Evolutionary conservation across 1,284 basidiomycete genomes (phyloP).

Genomic region (Laetiporus sulphureus): DNA sequence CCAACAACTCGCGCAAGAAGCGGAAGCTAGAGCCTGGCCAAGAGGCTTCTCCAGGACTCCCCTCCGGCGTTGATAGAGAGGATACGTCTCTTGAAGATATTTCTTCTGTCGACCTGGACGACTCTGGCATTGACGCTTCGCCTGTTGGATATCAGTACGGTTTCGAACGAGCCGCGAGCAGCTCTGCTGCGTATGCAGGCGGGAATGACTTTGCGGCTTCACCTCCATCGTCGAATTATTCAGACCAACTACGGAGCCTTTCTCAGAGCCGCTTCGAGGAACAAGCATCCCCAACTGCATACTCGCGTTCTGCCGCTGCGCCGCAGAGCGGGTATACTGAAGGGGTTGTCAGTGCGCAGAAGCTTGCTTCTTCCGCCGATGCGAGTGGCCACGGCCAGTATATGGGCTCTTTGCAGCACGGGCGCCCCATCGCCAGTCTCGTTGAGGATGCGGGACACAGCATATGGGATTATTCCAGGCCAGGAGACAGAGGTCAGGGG

Average conservation of each 20-base stretch:
- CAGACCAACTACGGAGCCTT: conserved; percentile 10
- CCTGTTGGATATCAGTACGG: conserved; percentile 17
- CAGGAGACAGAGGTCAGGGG: conserved; percentile 9
- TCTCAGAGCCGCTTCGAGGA: background rate
- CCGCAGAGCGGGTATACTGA: no score
- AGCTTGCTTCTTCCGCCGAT: conserved; percentile 16
- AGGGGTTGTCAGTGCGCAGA: conserved; percentile 12
- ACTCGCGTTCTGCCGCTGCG: background rate
- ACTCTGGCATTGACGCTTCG: conserved; percentile 15
- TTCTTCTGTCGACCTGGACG: conserved; percentile 23
- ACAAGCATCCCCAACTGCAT: background rate
- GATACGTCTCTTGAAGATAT: conserved; percentile 29
- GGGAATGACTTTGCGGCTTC: conserved; percentile 12
- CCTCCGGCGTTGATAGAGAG: conserved; percentile 30
- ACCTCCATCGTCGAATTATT: conserved; percentile 13
- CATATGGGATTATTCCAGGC: no score
- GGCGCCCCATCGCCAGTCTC: no score
- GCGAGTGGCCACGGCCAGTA: no score
- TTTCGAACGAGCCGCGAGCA: no score
- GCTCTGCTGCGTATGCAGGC: no score
- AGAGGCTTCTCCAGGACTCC: conserved; percentile 22
- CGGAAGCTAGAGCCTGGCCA: conserved; percentile 44
- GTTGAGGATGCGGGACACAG: no score
- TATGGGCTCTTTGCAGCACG: no score
- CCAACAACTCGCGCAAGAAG: conserved; percentile 75